Evolutionary conservation across 2,329 filamentous ascomycete species (phyloP).

Genomic region (Camillea tinctor): DNA sequence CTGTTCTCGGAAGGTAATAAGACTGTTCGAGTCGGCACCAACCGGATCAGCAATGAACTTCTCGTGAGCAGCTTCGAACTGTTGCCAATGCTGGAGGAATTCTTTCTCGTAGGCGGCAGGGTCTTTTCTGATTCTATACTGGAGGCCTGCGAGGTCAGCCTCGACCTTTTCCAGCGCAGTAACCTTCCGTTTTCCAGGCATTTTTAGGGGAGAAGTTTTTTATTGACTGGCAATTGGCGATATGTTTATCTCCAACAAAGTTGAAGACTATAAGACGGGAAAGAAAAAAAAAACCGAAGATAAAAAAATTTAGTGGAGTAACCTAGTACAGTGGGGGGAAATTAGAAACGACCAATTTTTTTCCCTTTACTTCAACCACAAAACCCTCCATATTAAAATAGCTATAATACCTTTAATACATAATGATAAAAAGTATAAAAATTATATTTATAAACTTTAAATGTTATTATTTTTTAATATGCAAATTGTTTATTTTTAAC

Average conservation of each 20-base stretch:
- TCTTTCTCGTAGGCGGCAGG: slow-evolving; percentile 77
- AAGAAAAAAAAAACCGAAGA: no score
- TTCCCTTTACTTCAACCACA: no score
- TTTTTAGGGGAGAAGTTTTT: no score
- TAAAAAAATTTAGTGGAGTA: no score
- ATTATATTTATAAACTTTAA: no score
- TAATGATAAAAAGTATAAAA: no score
- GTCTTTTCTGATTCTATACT: slow-evolving; percentile 88
- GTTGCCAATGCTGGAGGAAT: slow-evolving; percentile 82
- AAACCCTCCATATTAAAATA: no score
- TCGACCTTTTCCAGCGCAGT: slow-evolving; percentile 94
- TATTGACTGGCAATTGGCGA: neutral
- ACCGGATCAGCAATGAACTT: slow-evolving; percentile 85
- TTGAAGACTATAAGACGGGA: neutral
- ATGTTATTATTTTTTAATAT: no score
- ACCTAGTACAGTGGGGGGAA: no score
- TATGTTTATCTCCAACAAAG: slow-evolving; percentile 47
- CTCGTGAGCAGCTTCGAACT: slow-evolving; percentile 88
- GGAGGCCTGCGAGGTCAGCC: slow-evolving; percentile 83
- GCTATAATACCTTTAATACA: no score
- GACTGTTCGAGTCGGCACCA: slow-evolving; percentile 72
- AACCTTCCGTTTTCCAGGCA: slow-evolving; percentile 74
- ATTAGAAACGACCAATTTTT: no score
- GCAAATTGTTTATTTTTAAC: no score
- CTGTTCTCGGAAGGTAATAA: slow-evolving; percentile 83